Evolutionary conservation across 1,284 basidiomycete species (phyloP).

Genomic region (Ceratobasidium papillatum): DNA sequence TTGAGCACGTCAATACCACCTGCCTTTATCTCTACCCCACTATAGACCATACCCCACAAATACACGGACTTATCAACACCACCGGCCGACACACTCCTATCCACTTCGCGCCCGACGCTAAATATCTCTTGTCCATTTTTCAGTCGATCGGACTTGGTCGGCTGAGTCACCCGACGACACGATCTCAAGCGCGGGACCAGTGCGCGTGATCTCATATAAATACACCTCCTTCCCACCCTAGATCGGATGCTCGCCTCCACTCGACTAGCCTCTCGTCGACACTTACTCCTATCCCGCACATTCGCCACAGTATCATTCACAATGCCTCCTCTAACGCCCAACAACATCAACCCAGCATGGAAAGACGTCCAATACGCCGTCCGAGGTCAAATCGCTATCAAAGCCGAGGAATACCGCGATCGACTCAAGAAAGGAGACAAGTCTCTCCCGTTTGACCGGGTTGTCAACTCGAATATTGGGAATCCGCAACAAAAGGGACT

Average conservation of each 20-base stretch:
- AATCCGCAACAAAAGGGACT: slow-evolving; percentile 97
- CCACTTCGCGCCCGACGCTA: slow-evolving; percentile 4
- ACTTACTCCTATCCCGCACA: background rate
- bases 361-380: slow-evolving; percentile 95
- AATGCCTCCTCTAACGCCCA: slow-evolving; percentile 68
- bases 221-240: slow-evolving; percentile 6
- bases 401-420: slow-evolving; percentile 84
- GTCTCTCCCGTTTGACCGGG: slow-evolving; percentile 81
- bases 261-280: slow-evolving; percentile 9
- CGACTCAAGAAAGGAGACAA: slow-evolving; percentile 62
- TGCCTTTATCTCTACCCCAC: background rate
- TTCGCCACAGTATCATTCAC: slow-evolving; percentile 30
- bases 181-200: slow-evolving; percentile 77
- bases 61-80: too few species aligned
- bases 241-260: slow-evolving; percentile 33
- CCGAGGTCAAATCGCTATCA: slow-evolving; percentile 94
- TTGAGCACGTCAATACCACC: background rate
- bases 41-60: too few species aligned
- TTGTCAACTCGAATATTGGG: slow-evolving; percentile 97
- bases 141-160: slow-evolving; percentile 22
- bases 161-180: slow-evolving; percentile 23
- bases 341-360: slow-evolving; percentile 83
- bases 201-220: slow-evolving; percentile 28
- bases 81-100: too few species aligned
- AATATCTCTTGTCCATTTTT: background rate